Evolutionary conservation across 331 rosid species (phyloP).

Genomic region (Prunus yedoensis): DNA sequence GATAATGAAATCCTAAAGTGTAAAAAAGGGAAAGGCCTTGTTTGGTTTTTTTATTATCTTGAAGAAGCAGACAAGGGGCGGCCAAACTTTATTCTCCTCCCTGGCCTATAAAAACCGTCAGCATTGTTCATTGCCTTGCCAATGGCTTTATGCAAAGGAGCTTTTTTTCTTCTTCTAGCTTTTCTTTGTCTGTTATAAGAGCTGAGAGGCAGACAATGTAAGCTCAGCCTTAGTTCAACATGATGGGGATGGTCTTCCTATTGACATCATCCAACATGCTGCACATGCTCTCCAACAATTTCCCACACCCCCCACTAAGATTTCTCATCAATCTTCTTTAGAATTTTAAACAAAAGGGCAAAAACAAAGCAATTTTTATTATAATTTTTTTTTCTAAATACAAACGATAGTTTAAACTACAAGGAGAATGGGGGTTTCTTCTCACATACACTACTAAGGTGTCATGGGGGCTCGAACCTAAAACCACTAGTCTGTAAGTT

Average conservation of each 20-base stretch:
- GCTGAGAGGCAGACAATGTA: slow-evolving; percentile 40
- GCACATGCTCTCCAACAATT: slow-evolving; percentile 60
- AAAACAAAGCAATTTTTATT: no score
- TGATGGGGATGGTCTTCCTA: slow-evolving; percentile 50
- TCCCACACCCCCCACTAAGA: slow-evolving; percentile 27
- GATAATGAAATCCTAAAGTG: slow-evolving; percentile 34
- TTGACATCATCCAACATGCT: slow-evolving; percentile 66
- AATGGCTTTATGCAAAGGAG: slow-evolving; percentile 42
- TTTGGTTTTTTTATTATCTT: slow-evolving; percentile 56
- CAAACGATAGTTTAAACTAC: no score
- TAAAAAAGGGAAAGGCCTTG: slow-evolving; percentile 26
- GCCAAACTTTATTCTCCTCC: slow-evolving; percentile 46
- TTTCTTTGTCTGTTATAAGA: slow-evolving; percentile 22
- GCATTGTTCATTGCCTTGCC: slow-evolving; percentile 37
- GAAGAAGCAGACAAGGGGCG: slow-evolving; percentile 41
- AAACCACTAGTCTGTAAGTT: no score
- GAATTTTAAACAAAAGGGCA: no score
- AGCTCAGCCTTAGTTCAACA: slow-evolving; percentile 53
- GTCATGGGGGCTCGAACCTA: no score
- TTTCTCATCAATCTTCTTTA: slow-evolving; percentile 1
- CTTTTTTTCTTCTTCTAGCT: not conserved
- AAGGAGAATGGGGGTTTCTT: no score
- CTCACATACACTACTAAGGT: no score
- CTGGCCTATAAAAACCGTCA: slow-evolving; percentile 51
- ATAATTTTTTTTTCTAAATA: no score